Base-by-base conservation (phyloP, 73 alveolate species). In the Breviolum minutum region DNA sequence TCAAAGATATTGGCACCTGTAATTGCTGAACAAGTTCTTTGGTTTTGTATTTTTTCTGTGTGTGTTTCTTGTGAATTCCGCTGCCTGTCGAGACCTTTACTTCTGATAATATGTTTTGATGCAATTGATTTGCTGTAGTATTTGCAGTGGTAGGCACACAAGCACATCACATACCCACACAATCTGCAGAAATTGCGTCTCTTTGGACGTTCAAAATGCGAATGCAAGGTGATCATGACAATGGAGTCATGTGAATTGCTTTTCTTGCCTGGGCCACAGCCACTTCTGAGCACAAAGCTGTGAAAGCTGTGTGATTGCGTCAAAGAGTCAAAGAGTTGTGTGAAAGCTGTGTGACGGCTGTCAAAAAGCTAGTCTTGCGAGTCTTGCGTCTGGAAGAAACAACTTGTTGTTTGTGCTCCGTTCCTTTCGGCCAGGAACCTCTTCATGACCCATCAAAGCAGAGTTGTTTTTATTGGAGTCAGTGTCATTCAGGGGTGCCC, bases 401-500 rank as follows among this genome's bases (percentile, higher is more conserved):
- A 3, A 40, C 54, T 40, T 40, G 54, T 40, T 40, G 54, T 40
- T 3, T 22, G 24, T 68, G 77, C 1, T 68, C 66, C 54, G 54
- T 40, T 40, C 54, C 54, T 40, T 40, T 40, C 54, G 54, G 54
- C 48, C 13, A 71, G 96, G 96, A 90, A 90, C 63, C 70, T 90
- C 76, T 90, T 90, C 87, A 90, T 90, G 96, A 90, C 96, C 76
- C 96, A 90, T 5, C 87, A 90, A 60, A 90, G 87, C 96, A 80
- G 96, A 74, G 96, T 90, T 30, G 96, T 90, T 20, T 90, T 90
- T 61, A 71, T 90, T 32, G 96, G 96, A 24, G 96, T 74, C 22
- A 90, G 87, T 32, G 87, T 90, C n/a, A 80, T 90, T 63, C 84
- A 90, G 60, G 87, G 70, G 95, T 87, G 95, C 81, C 20, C 86